These are phyloP conservation scores for Pseudogymnoascus sp. DNA, from an alignment of 2,329 filamentous ascomycete species.

Conservation along the genomic window DNA sequence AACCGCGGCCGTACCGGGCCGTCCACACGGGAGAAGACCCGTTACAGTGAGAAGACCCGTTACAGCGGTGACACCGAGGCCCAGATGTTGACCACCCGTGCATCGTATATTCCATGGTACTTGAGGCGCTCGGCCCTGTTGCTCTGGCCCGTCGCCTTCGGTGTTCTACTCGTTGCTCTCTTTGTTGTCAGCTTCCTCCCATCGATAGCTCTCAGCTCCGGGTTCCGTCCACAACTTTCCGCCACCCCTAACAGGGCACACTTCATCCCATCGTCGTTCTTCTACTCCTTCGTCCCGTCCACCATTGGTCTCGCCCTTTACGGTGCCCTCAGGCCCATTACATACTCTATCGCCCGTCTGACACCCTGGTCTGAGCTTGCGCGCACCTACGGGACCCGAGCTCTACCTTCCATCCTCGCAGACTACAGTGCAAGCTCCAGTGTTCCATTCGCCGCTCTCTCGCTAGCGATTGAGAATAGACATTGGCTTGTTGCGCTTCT, in stretches of 20 bases:
- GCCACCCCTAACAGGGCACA: conserved; percentile 53
- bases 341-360: conserved; percentile 57
- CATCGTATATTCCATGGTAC: conserved; percentile 65
- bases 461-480: conserved; percentile 56
- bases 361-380: conserved; percentile 63
- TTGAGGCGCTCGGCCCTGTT: conserved; percentile 61
- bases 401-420: conserved; percentile 57
- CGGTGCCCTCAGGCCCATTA: conserved; percentile 59
- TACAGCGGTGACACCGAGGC: background rate
- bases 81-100: conserved; percentile 5
- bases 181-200: conserved; percentile 74
- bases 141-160: conserved; percentile 53
- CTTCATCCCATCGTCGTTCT: conserved; percentile 81
- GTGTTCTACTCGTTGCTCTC: conserved; percentile 60
- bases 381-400: conserved; percentile 49
- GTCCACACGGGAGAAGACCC: conserved; percentile 22
- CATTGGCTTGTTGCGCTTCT: conserved; percentile 47
- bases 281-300: conserved; percentile 72
- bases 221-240: conserved; percentile 64
- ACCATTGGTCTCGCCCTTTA: conserved; percentile 61
- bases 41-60: background rate
- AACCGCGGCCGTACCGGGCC: conserved; percentile 41
- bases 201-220: conserved; percentile 54
- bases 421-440: conserved; percentile 53
- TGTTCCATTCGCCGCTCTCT: conserved; percentile 23